Evolutionary conservation across 2,329 filamentous ascomycete genomes (phyloP).

Genomic region (Alternaria gaisen): DNA sequence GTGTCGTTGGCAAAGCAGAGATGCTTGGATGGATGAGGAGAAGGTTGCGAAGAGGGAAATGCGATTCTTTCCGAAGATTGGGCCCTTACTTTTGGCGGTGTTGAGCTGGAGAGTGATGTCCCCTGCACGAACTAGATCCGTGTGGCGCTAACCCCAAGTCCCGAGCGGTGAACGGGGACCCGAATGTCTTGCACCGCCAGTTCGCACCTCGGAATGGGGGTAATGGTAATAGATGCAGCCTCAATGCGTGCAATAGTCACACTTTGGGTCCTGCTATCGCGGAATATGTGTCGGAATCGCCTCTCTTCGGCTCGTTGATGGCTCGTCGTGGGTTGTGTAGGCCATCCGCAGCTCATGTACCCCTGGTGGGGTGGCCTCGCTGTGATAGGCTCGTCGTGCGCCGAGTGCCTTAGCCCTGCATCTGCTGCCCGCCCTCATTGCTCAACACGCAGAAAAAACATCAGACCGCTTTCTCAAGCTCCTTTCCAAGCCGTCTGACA

Average conservation of each 20-base stretch:
- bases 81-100: constrained; percentile 38
- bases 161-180: constrained; percentile 48
- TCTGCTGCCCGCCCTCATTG: constrained; percentile 30
- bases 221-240: background rate
- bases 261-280: constrained; percentile 2
- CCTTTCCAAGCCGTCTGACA: constrained; percentile 33
- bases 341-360: constrained; percentile 18
- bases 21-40: constrained; percentile 37
- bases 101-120: constrained; percentile 35
- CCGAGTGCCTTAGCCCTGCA: constrained; percentile 32
- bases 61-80: constrained; percentile 43
- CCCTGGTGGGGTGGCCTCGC: constrained; percentile 17
- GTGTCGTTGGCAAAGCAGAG: constrained; percentile 26
- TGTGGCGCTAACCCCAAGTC: constrained; percentile 33
- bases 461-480: constrained; percentile 45
- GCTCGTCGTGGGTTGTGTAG: constrained; percentile 7
- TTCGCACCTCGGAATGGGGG: constrained; percentile 18
- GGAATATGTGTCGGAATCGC: constrained; percentile 6
- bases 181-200: constrained; percentile 25
- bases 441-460: constrained; percentile 49
- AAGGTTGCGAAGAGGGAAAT: constrained; percentile 35
- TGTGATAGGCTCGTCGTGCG: constrained; percentile 21
- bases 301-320: constrained; percentile 8
- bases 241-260: background rate
- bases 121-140: constrained; percentile 37